Evolutionary conservation across 495 filamentous ascomycete species (phyloP).

Genomic region (Penicillium daleae): DNA sequence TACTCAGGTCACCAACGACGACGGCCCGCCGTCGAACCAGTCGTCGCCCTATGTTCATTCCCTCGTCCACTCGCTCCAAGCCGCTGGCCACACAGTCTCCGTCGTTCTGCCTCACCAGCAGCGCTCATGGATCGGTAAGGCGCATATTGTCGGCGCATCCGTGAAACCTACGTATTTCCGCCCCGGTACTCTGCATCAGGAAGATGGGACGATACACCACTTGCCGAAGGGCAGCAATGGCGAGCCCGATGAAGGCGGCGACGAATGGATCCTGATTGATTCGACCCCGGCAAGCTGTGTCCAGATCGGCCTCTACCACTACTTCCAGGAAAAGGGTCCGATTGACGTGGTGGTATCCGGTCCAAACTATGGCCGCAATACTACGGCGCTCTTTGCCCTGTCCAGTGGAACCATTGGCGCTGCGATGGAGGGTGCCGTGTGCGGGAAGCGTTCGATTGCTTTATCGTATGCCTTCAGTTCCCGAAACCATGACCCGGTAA

Average conservation of each 20-base stretch:
- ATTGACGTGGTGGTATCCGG: slow-evolving; percentile 88
- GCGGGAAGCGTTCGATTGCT: slow-evolving; percentile 75
- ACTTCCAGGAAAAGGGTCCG: slow-evolving; percentile 75
- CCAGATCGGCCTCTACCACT: slow-evolving; percentile 87
- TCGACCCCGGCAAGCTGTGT: slow-evolving; percentile 86
- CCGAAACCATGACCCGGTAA: slow-evolving; percentile 73
- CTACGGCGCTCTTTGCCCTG: slow-evolving; percentile 88
- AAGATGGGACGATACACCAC: slow-evolving; percentile 69
- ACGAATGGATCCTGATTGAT: slow-evolving; percentile 94
- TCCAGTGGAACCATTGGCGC: slow-evolving; percentile 88
- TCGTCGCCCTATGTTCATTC: slow-evolving; percentile 93
- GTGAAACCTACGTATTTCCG: slow-evolving; percentile 91
- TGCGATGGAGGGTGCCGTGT: slow-evolving; percentile 90
- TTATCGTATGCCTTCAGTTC: slow-evolving; percentile 86
- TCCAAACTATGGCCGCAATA: slow-evolving; percentile 94
- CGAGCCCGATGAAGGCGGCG: slow-evolving; percentile 65
- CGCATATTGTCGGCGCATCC: slow-evolving; percentile 85
- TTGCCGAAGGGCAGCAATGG: slow-evolving; percentile 55
- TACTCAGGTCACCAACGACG: slow-evolving; percentile 83
- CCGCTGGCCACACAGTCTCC: slow-evolving; percentile 78
- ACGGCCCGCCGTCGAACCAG: slow-evolving; percentile 88
- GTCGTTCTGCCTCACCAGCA: slow-evolving; percentile 90
- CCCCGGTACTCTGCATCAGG: slow-evolving; percentile 60
- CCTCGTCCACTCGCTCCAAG: slow-evolving; percentile 76
- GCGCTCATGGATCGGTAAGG: slow-evolving; percentile 97